These are phyloP conservation scores for Kickxella alabastrina DNA, from an alignment of 192 early-diverging fungal genomes.

Conservation along the genomic window DNA sequence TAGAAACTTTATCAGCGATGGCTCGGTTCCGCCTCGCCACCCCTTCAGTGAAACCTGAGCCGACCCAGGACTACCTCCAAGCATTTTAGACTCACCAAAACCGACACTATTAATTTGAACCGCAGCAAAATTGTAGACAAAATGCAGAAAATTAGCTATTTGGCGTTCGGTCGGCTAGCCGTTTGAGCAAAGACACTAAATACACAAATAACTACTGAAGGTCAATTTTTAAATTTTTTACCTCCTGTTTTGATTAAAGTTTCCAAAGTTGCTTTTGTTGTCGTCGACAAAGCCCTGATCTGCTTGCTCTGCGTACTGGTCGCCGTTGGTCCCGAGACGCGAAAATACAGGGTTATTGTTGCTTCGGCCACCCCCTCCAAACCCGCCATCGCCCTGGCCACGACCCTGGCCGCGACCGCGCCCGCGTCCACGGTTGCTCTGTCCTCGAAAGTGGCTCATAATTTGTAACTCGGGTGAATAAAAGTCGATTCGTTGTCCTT, in stretches of 20 bases:
- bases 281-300: background rate
- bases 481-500: no score
- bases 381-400: constrained; percentile 15
- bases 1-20: constrained; percentile 32
- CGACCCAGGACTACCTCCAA: constrained; percentile 16
- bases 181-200: no score
- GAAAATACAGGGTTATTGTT: constrained; percentile 30
- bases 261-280: background rate
- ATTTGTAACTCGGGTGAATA: no score
- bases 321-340: constrained; percentile 13
- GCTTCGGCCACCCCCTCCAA: background rate
- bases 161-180: no score
- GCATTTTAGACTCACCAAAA: constrained; percentile 26
- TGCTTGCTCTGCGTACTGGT: background rate
- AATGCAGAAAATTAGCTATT: no score
- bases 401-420: constrained; percentile 36
- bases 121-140: no score
- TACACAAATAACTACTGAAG: no score
- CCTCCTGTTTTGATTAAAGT: background rate
- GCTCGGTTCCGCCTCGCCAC: constrained; percentile 38
- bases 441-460: constrained; percentile 23
- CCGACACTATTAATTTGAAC: constrained; percentile 11
- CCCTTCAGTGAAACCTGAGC: constrained; percentile 44
- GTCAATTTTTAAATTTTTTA: no score
- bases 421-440: constrained; percentile 18